Evolutionary conservation across 306 rosid species (phyloP).

Genomic region (Spatholobus suberectus): DNA sequence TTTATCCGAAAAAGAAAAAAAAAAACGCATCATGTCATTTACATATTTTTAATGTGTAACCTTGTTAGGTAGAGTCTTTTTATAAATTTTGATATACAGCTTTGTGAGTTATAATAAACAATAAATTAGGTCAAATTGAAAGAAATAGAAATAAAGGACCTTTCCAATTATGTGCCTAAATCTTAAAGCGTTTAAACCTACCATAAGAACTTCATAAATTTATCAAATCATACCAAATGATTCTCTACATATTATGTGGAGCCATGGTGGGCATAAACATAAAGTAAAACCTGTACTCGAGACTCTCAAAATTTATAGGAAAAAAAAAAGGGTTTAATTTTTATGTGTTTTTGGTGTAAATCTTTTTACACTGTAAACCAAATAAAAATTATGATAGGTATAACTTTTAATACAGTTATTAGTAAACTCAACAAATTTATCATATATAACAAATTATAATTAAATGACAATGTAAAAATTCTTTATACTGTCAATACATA

Average conservation of each 20-base stretch:
- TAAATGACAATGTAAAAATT: no score
- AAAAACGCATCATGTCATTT: neutral
- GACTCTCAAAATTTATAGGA: neutral
- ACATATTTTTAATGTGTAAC: neutral
- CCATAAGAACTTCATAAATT: no score
- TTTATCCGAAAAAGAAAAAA: no score
- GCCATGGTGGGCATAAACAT: neutral
- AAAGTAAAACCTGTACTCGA: neutral
- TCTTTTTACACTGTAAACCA: no score
- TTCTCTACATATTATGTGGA: neutral
- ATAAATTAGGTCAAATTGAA: neutral
- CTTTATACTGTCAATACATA: no score
- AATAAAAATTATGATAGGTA: no score
- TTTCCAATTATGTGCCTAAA: neutral
- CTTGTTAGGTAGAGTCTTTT: neutral
- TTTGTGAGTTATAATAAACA: neutral
- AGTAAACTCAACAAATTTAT: no score
- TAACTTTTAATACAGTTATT: no score
- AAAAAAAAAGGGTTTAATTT: no score
- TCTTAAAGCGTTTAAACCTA: neutral
- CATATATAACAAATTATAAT: no score
- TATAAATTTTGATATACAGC: neutral
- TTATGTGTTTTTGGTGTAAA: no score
- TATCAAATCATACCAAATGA: neutral
- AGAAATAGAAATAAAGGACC: neutral